Percentiles rank a stretch among this genome's conserved stretches.
phyloP scores from a whole-genome alignment of 139 green algal genomes.

The Chlamydomonas applanata region DNA sequence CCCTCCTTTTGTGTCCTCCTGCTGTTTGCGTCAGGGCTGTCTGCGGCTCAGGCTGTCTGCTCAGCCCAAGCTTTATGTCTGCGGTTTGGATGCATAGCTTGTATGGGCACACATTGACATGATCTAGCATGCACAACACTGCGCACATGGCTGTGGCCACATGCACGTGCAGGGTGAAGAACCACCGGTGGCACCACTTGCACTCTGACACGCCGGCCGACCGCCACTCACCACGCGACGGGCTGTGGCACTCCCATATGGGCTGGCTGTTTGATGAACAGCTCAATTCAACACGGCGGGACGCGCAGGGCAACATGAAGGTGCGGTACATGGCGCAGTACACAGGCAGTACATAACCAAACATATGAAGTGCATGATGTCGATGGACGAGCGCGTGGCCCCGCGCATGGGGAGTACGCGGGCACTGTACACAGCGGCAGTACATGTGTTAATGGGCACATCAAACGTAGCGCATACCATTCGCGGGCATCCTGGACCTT shows the following conservation, averaged over 20 bases:
- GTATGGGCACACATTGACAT: too few species aligned
- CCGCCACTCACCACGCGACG: conserved; percentile 73
- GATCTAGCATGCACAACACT: too few species aligned
- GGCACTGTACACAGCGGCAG: neutral
- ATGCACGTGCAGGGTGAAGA: conserved; percentile 23
- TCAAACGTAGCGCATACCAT: too few species aligned
- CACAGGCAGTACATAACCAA: neutral
- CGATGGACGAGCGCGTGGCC: neutral
- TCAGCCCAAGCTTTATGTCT: too few species aligned
- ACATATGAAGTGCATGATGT: neutral
- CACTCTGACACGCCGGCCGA: conserved; percentile 69
- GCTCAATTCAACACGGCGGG: conserved; percentile 32
- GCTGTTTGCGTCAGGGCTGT: too few species aligned
- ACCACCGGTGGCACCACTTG: conserved; percentile 67
- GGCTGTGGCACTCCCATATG: conserved; percentile 68
- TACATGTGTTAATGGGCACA: neutral
- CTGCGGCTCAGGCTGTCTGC: too few species aligned
- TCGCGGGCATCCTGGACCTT: too few species aligned
- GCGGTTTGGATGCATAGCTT: too few species aligned
- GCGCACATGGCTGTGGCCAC: too few species aligned
- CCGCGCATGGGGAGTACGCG: neutral
- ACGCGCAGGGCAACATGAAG: conserved; percentile 44
- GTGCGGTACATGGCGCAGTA: neutral
- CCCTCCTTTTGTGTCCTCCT: too few species aligned
- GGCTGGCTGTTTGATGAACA: conserved; percentile 79